Evolutionary conservation across 371 early-diverging fungal genomes (phyloP), one percentile per base, ranked within the genome.

Genomic region (Umbelopsis sp.): DNA sequence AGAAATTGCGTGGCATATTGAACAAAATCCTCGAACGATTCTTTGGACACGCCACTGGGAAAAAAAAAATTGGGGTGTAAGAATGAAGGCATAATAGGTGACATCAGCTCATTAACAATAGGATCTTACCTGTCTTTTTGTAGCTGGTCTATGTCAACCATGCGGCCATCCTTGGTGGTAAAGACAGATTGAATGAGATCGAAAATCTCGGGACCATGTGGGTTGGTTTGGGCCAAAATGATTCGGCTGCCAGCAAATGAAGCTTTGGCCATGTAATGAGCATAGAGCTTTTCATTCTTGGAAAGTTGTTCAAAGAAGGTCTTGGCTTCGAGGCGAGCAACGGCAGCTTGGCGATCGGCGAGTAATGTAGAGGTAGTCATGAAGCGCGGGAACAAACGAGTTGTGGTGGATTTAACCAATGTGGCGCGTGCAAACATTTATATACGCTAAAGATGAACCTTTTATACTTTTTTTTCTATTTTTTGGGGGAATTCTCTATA

Each of bases 191-290:
- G 44, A 22, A 79, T 78, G 37, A 81, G 66, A 48, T 81, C 81
- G 66, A 78, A 81, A 69, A 88, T 75, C 66, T 63, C 65, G 9
- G 70, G 51, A 16, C 85, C 78, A 2, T 75, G 62, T 7, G 81
- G 79, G 37, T 85, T 85, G 1, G 83, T 79, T 32, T 83, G 81
- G 5, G 68, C 70, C 6, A 85, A 46, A 46, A 85, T 73, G 51
- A 86, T 78, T 41, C 83, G 80, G n/a, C 83, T 73, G 25, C 88
- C 90, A 20, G 74, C 85, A 70, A 85, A 90, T 4, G 85, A 73
- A 4, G 88, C 90, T 20, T 79, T 80, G n/a, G 78, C 76, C 76
- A 90, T 81, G 71, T 76, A 80, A 66, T 88, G 86, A n/a, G 88
- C 87, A 76, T 89, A 89, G 22, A 76, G 70, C 70, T 87, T 81